phyloP scores from a whole-genome alignment of 495 filamentous ascomycete genomes.

The Hypoxylon fuscum region DNA sequence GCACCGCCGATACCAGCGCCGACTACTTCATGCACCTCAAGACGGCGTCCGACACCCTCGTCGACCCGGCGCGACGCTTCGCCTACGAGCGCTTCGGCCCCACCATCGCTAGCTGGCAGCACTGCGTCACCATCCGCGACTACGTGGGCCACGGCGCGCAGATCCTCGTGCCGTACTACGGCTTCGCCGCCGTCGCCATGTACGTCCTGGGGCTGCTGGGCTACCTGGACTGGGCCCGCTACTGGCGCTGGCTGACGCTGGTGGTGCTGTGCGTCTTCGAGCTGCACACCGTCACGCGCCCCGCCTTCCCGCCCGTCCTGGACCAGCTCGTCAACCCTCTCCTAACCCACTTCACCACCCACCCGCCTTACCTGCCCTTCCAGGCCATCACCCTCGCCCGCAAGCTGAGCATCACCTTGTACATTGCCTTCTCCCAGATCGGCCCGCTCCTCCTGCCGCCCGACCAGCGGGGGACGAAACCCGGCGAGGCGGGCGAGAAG shows the following conservation, averaged over 20 bases:
- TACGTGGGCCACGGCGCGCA: constrained; percentile 73
- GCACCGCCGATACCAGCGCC: constrained; percentile 53
- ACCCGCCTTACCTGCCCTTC: constrained; percentile 83
- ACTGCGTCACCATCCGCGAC: constrained; percentile 76
- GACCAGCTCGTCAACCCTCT: constrained; percentile 70
- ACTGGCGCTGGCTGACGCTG: constrained; percentile 88
- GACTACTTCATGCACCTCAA: constrained; percentile 83
- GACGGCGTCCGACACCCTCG: constrained; percentile 82
- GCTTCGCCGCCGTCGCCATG: constrained; percentile 66
- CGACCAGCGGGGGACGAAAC: constrained; percentile 37
- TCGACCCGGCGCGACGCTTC: constrained; percentile 81
- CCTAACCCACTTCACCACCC: constrained; percentile 56
- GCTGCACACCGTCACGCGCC: constrained; percentile 74
- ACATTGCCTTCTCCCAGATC: constrained; percentile 91
- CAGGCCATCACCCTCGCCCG: constrained; percentile 82
- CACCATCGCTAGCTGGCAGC: constrained; percentile 71
- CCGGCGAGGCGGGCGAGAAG: constrained; percentile 49
- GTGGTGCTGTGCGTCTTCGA: constrained; percentile 76
- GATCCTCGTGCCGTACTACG: constrained; percentile 70
- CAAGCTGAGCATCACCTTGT: constrained; percentile 78
- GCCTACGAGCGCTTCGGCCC: constrained; percentile 95
- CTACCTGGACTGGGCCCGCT: constrained; percentile 84
- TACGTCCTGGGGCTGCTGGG: constrained; percentile 76
- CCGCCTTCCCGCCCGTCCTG: constrained; percentile 64
- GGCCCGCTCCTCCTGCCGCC: constrained; percentile 66